phyloP scores from a whole-genome alignment of 2,329 filamentous ascomycete species.

The Onygenales sp. region DNA sequence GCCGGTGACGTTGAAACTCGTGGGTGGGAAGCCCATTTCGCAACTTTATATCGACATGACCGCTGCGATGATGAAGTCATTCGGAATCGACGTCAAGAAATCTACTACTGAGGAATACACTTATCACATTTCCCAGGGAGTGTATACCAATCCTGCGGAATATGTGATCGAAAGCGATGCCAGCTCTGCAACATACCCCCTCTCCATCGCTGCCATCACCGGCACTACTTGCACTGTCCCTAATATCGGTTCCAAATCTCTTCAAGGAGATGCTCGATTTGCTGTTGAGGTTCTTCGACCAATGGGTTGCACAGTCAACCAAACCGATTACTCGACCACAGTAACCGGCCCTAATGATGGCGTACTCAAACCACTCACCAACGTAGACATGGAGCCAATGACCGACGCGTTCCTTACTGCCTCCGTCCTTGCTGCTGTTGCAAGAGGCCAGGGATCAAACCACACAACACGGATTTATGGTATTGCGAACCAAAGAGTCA shows the following conservation, averaged over 20 bases:
- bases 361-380: constrained; percentile 60
- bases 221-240: constrained; percentile 92
- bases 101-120: constrained; percentile 76
- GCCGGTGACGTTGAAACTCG: constrained; percentile 77
- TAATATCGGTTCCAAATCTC: constrained; percentile 84
- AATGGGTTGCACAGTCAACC: constrained; percentile 88
- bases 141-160: constrained; percentile 72
- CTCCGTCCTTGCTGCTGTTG: constrained; percentile 83
- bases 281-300: constrained; percentile 79
- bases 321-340: constrained; percentile 77
- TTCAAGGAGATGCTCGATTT: constrained; percentile 92
- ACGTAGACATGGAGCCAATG: constrained; percentile 98
- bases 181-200: constrained; percentile 91
- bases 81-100: constrained; percentile 70
- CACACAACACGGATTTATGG: constrained; percentile 74
- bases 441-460: constrained; percentile 54
- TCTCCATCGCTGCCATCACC: constrained; percentile 89
- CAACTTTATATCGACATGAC: constrained; percentile 99
- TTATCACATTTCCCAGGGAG: constrained; percentile 81
- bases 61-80: constrained; percentile 90
- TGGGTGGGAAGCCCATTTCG: constrained; percentile 96
- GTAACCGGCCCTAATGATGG: constrained; percentile 80
- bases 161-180: constrained; percentile 96
- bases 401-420: constrained; percentile 96
- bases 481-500: constrained; percentile 95